phyloP scores from a whole-genome alignment of 176 grass and related monocot genomes.

The Avena sativa region DNA sequence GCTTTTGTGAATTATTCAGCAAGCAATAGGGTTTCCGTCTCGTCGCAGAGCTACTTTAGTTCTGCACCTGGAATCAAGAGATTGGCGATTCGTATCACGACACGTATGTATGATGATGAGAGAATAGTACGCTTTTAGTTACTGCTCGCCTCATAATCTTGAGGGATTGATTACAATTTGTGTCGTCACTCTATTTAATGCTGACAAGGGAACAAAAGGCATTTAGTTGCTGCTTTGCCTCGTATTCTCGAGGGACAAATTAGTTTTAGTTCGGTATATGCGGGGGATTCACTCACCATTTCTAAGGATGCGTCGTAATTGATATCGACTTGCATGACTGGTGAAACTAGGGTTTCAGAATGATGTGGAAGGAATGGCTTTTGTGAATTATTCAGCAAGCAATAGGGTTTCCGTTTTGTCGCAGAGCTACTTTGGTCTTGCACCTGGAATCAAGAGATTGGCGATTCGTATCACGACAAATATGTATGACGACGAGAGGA shows the following conservation, averaged over 20 bases:
- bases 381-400: background rate
- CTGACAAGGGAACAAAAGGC: background rate
- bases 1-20: background rate
- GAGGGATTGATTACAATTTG: too few relatives aligned
- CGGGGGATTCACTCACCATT: background rate
- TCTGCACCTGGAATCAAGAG: background rate
- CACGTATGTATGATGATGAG: background rate
- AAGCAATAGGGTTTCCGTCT: background rate
- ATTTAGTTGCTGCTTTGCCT: background rate
- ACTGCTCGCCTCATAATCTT: background rate
- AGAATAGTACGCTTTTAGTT: background rate
- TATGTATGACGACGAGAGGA: too few relatives aligned
- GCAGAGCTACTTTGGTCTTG: background rate
- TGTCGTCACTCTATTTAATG: background rate
- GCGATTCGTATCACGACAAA: background rate
- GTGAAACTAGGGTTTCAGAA: background rate
- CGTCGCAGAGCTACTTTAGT: background rate
- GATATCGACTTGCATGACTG: background rate
- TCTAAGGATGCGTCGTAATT: background rate
- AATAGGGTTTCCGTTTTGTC: background rate
- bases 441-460: background rate
- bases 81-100: background rate
- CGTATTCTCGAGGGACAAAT: background rate
- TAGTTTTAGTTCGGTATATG: conserved; percentile 3
- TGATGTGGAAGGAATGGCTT: background rate